phyloP scores from a whole-genome alignment of 129 eudicot genomes.

The Gnaphalium uliginosum region DNA sequence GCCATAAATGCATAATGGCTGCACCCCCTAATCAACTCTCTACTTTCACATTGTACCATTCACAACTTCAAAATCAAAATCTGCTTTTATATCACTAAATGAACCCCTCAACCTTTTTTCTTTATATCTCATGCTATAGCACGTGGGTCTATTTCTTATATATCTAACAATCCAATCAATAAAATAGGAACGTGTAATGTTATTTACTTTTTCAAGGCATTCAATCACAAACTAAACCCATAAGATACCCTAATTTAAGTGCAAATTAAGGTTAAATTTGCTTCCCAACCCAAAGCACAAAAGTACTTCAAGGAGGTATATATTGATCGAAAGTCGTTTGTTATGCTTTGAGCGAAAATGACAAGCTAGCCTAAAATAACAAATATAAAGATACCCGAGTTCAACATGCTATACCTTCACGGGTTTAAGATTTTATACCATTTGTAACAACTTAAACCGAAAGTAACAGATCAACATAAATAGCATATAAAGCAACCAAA shows the following conservation, averaged over 20 bases:
- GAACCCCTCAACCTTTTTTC: constrained; percentile 27
- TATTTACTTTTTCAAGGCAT: constrained; percentile 11
- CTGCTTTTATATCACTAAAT: constrained; percentile 38
- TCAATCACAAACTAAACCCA: neutral
- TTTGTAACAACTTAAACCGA: too few relatives aligned
- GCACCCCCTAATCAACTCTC: constrained; percentile 34
- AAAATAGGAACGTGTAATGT: constrained; percentile 21
- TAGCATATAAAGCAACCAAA: neutral
- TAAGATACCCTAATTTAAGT: neutral
- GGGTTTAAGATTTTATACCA: too few relatives aligned
- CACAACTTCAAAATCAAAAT: constrained; percentile 38
- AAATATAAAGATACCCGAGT: too few relatives aligned
- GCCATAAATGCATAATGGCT: constrained; percentile 40
- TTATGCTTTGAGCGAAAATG: too few relatives aligned
- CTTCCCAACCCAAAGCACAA: neutral
- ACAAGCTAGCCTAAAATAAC: too few relatives aligned
- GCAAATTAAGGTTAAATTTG: neutral
- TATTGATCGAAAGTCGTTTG: too few relatives aligned
- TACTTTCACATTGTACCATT: constrained; percentile 35
- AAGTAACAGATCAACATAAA: neutral
- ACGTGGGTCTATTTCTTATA: constrained; percentile 34
- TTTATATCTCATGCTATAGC: constrained; percentile 40
- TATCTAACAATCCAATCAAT: constrained; percentile 16
- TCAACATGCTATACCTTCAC: too few relatives aligned
- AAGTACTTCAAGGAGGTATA: too few relatives aligned